phyloP scores from a whole-genome alignment of 257 asterid genomes.

The Mitragyna speciosa region DNA sequence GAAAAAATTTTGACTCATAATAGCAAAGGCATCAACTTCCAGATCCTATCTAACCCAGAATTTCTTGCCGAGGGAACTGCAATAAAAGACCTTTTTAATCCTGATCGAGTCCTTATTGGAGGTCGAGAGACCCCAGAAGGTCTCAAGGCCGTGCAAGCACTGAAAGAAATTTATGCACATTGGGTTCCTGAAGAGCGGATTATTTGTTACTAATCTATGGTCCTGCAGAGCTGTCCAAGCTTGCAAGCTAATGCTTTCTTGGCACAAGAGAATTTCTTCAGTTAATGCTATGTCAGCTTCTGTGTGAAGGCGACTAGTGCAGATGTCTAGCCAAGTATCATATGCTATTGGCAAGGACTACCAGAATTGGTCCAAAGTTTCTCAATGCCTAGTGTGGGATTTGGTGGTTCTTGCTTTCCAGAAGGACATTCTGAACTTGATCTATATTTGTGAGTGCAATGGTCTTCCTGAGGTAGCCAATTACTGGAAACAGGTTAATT shows the following conservation, averaged over 20 bases:
- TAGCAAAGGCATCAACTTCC: constrained; percentile 77
- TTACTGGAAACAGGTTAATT: constrained; percentile 87
- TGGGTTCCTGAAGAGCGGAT: constrained; percentile 78
- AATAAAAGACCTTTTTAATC: constrained; percentile 68
- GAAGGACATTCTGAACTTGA: constrained; percentile 81
- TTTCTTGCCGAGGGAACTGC: constrained; percentile 92
- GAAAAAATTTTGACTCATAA: constrained; percentile 81
- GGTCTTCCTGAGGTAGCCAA: constrained; percentile 86
- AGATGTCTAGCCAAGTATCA: constrained; percentile 63
- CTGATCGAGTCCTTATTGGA: constrained; percentile 87
- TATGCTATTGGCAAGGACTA: constrained; percentile 74
- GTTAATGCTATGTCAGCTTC: constrained; percentile 90
- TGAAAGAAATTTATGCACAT: constrained; percentile 72
- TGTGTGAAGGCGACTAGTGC: constrained; percentile 92
- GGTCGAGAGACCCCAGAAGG: constrained; percentile 91
- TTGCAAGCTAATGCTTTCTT: constrained; percentile 87
- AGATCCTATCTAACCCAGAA: constrained; percentile 83
- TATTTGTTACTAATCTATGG: constrained; percentile 77
- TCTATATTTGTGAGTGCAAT: constrained; percentile 84
- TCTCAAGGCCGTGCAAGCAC: constrained; percentile 58
- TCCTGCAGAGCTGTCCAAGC: constrained; percentile 95
- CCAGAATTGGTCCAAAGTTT: constrained; percentile 81
- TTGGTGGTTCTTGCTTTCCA: constrained; percentile 93
- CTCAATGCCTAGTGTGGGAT: constrained; percentile 88
- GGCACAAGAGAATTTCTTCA: constrained; percentile 92